phyloP scores from a whole-genome alignment of 805 yeast genomes.

The Nakazawaea ambrosiae region DNA sequence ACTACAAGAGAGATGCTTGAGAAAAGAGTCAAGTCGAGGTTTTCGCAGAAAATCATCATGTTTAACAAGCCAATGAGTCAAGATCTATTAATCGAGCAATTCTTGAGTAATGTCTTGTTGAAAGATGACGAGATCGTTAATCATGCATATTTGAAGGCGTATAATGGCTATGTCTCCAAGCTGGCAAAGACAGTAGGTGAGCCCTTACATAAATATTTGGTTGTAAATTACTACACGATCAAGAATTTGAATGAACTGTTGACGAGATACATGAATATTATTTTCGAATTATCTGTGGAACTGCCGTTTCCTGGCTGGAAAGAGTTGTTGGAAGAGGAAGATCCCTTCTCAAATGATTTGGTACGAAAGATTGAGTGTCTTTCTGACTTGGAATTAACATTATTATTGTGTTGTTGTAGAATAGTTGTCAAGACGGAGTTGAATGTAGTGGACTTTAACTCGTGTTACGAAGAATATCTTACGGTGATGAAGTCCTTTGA shows the following conservation, averaged over 20 bases:
- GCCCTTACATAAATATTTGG: constrained; percentile 28
- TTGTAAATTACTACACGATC: constrained; percentile 47
- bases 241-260: constrained; percentile 50
- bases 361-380: constrained; percentile 27
- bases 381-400: constrained; percentile 64
- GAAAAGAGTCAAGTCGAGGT: constrained; percentile 85
- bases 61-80: constrained; percentile 44
- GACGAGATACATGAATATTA: constrained; percentile 34
- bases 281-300: constrained; percentile 25
- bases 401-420: constrained; percentile 72
- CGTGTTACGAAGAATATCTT: constrained; percentile 72
- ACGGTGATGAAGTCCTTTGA: constrained; percentile 41
- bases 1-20: constrained; percentile 79
- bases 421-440: constrained; percentile 51
- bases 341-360: constrained; percentile 7
- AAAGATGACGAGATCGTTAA: constrained; percentile 18
- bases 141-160: constrained; percentile 8
- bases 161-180: constrained; percentile 29
- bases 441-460: constrained; percentile 63
- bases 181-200: constrained; percentile 22
- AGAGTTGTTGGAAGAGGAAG: constrained; percentile 1
- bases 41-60: constrained; percentile 69
- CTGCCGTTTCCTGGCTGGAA: constrained; percentile 20
- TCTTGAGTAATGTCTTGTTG: constrained; percentile 30
- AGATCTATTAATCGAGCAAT: constrained; percentile 44